These are phyloP conservation scores for Aurifilum marmelostoma DNA, from an alignment of 2,329 filamentous ascomycete genomes.

Conservation along the genomic window DNA sequence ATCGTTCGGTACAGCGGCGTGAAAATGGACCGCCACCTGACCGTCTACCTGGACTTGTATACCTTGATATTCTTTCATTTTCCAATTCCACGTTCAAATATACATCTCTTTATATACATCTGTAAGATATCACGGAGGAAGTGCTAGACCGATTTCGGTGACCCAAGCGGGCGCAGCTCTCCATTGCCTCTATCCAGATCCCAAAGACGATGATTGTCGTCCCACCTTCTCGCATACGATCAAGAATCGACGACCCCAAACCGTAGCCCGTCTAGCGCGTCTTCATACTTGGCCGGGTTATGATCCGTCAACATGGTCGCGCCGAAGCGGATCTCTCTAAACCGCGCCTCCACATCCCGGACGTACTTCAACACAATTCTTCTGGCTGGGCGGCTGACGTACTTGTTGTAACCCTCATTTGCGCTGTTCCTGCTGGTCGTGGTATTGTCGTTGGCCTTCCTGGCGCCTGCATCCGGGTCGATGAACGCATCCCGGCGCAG, in stretches of 20 bases:
- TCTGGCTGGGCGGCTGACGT: constrained; percentile 67
- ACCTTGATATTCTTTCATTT: no score
- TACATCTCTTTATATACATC: no score
- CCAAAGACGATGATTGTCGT: no score
- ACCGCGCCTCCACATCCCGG: constrained; percentile 69
- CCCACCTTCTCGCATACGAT: neutral
- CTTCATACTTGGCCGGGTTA: constrained; percentile 74
- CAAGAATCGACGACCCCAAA: constrained; percentile 47
- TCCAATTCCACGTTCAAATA: no score
- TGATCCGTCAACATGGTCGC: constrained; percentile 77
- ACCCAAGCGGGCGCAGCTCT: neutral
- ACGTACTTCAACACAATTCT: constrained; percentile 73
- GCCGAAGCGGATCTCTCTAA: constrained; percentile 72
- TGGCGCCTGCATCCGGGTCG: constrained; percentile 37
- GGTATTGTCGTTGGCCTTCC: neutral
- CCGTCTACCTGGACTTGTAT: no score
- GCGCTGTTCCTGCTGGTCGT: constrained; percentile 10
- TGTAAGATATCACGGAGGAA: neutral
- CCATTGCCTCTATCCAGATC: neutral
- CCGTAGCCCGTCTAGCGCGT: constrained; percentile 64
- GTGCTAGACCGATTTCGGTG: neutral
- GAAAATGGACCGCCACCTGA: no score
- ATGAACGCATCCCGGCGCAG: constrained; percentile 68
- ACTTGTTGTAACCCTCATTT: constrained; percentile 26
- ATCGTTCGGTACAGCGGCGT: no score